Evolutionary conservation across 208 protist genomes (phyloP).

Genomic region (Phytomonas sp.): DNA sequence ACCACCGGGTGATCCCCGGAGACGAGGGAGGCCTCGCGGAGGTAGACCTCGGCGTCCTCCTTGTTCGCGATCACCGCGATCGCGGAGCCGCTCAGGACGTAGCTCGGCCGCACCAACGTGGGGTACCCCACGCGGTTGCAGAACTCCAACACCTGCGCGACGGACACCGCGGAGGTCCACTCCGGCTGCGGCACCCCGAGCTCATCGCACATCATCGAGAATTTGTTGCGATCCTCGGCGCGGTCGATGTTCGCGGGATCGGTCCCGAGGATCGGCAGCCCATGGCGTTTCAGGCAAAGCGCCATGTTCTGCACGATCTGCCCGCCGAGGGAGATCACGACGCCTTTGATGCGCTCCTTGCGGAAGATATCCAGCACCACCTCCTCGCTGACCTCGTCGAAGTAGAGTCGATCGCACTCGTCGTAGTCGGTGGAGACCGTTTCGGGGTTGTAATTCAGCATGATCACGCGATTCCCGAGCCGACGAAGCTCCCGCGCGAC

Average conservation of each 20-base stretch:
- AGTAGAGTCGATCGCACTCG: slow-evolving; percentile 97
- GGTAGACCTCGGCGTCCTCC: slow-evolving; percentile 90
- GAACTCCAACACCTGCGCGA: slow-evolving; percentile 89
- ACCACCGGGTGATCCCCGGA: slow-evolving; percentile 92
- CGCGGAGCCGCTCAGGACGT: slow-evolving; percentile 95
- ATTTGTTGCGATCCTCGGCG: slow-evolving; percentile 96
- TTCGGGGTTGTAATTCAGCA: slow-evolving; percentile 99
- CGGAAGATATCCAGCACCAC: slow-evolving; percentile 96
- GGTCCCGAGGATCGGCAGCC: slow-evolving; percentile 95
- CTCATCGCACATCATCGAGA: slow-evolving; percentile 90
- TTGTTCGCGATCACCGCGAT: slow-evolving; percentile 94
- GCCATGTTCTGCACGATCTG: slow-evolving; percentile 99
- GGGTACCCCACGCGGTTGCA: slow-evolving; percentile 91
- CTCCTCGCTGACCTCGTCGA: slow-evolving; percentile 97
- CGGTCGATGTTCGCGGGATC: slow-evolving; percentile 94
- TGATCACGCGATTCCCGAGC: slow-evolving; percentile 92
- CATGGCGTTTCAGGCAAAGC: slow-evolving; percentile 80
- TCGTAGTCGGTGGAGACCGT: slow-evolving; percentile 98
- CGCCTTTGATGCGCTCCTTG: slow-evolving; percentile 83
- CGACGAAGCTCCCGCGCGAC: slow-evolving; percentile 90
- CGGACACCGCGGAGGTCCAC: slow-evolving; percentile 91
- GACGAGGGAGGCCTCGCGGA: slow-evolving; percentile 88
- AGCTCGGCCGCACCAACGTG: slow-evolving; percentile 93
- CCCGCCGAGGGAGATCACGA: slow-evolving; percentile 95
- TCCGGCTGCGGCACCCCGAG: slow-evolving; percentile 94